Evolutionary conservation across 208 protist genomes (phyloP).

Genomic region (Endotrypanum monterogeii): DNA sequence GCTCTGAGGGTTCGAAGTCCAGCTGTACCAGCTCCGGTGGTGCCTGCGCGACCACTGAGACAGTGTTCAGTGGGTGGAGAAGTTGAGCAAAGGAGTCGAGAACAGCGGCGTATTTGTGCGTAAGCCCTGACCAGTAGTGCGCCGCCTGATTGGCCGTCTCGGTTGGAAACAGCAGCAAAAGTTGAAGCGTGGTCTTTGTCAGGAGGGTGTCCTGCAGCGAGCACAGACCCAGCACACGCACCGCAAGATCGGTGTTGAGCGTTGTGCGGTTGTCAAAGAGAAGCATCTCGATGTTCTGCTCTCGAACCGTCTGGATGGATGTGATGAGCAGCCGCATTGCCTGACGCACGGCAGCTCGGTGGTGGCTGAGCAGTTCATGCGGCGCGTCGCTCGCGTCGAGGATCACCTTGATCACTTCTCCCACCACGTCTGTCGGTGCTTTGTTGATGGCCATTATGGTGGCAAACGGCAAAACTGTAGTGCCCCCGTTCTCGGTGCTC

Average conservation of each 20-base stretch:
- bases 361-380: slow-evolving; percentile 60
- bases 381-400: slow-evolving; percentile 40
- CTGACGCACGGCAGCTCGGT: slow-evolving; percentile 74
- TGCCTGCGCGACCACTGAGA: slow-evolving; percentile 38
- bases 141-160: slow-evolving; percentile 56
- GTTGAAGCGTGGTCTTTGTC: slow-evolving; percentile 57
- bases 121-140: slow-evolving; percentile 48
- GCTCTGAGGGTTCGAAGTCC: slow-evolving; percentile 48
- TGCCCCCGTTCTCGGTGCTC: slow-evolving; percentile 20
- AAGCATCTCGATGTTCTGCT: slow-evolving; percentile 61
- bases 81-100: slow-evolving; percentile 41
- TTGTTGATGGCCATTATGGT: slow-evolving; percentile 74
- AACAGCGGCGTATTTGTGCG: slow-evolving; percentile 38
- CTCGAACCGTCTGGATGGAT: slow-evolving; percentile 49
- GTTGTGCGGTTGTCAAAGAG: slow-evolving; percentile 77
- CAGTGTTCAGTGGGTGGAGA: slow-evolving; percentile 26
- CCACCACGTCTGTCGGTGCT: slow-evolving; percentile 75
- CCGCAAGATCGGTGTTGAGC: slow-evolving; percentile 59
- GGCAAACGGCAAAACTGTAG: slow-evolving; percentile 50
- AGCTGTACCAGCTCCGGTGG: slow-evolving; percentile 71
- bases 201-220: slow-evolving; percentile 55
- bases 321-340: slow-evolving; percentile 66
- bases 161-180: slow-evolving; percentile 60
- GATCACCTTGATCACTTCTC: slow-evolving; percentile 63
- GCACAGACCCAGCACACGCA: slow-evolving; percentile 52